phyloP scores from a whole-genome alignment of 2,329 filamentous ascomycete genomes.

The Colletotrichum lini region DNA sequence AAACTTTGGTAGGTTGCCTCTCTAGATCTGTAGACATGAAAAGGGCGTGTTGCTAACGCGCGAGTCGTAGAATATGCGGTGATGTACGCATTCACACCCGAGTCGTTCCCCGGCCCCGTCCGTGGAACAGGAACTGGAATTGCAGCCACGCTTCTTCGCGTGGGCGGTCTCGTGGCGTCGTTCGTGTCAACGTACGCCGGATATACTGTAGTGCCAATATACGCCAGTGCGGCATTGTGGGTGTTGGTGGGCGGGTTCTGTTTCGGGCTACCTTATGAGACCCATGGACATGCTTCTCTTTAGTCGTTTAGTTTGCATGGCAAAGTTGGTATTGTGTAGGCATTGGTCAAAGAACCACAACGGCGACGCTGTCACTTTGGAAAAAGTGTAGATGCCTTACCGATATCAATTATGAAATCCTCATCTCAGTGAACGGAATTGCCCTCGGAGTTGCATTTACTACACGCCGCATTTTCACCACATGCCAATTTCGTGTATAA shows the following conservation, averaged over 20 bases:
- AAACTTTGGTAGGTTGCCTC: constrained; percentile 53
- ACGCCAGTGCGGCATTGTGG: constrained; percentile 61
- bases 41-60: constrained; percentile 26
- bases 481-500: too few species aligned
- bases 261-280: constrained; percentile 61
- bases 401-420: too few species aligned
- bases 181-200: constrained; percentile 59
- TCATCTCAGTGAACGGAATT: too few species aligned
- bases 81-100: constrained; percentile 66
- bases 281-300: constrained; percentile 54
- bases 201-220: constrained; percentile 60
- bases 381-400: too few species aligned
- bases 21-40: background rate
- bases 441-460: too few species aligned
- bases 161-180: constrained; percentile 57
- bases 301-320: constrained; percentile 27
- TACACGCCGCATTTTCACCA: too few species aligned
- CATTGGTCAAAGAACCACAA: too few species aligned
- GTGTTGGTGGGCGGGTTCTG: constrained; percentile 57
- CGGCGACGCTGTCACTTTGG: background rate
- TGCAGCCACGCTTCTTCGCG: constrained; percentile 55
- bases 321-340: background rate
- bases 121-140: constrained; percentile 68
- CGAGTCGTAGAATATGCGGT: constrained; percentile 46
- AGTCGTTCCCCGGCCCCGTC: constrained; percentile 69